phyloP scores from a whole-genome alignment of 345 rosid genomes.

The Xanthoceras sorbifolium region DNA sequence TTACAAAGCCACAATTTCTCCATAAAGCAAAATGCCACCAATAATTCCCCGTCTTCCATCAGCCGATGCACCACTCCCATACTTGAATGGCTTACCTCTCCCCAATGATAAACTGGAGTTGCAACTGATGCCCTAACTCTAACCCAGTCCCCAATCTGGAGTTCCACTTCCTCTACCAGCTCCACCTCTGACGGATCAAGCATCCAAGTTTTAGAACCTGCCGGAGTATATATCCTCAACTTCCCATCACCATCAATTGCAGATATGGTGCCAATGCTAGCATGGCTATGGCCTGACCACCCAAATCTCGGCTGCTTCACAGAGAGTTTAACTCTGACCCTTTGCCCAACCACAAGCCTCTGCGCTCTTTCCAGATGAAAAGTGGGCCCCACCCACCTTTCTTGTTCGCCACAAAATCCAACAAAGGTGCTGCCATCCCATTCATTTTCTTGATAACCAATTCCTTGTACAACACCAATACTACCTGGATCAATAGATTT shows the following conservation, averaged over 20 bases:
- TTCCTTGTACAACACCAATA: constrained; percentile 85
- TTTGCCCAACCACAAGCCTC: constrained; percentile 68
- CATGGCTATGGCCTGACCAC: constrained; percentile 92
- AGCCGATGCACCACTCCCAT: constrained; percentile 80
- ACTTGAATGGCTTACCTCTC: constrained; percentile 90
- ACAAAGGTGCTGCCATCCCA: constrained; percentile 83
- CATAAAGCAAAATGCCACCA: constrained; percentile 86
- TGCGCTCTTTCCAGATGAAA: constrained; percentile 68
- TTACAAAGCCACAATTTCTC: constrained; percentile 96
- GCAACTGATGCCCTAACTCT: constrained; percentile 63
- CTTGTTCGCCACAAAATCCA: constrained; percentile 92
- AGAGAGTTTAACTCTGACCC: constrained; percentile 65
- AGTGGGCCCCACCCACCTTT: constrained; percentile 82
- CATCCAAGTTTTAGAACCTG: constrained; percentile 93
- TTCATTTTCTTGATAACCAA: constrained; percentile 74
- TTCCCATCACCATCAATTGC: constrained; percentile 96
- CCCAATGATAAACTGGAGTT: constrained; percentile 90
- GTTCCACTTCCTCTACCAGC: constrained; percentile 77
- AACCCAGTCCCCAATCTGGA: constrained; percentile 90
- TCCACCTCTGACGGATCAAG: constrained; percentile 93
- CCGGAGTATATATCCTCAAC: constrained; percentile 88
- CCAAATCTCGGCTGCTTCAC: constrained; percentile 95
- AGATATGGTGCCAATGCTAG: constrained; percentile 74
- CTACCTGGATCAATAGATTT: constrained; percentile 80
- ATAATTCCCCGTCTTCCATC: constrained; percentile 74